phyloP scores from a whole-genome alignment of 805 yeast genomes.

The Yarrowia alimentaria region DNA sequence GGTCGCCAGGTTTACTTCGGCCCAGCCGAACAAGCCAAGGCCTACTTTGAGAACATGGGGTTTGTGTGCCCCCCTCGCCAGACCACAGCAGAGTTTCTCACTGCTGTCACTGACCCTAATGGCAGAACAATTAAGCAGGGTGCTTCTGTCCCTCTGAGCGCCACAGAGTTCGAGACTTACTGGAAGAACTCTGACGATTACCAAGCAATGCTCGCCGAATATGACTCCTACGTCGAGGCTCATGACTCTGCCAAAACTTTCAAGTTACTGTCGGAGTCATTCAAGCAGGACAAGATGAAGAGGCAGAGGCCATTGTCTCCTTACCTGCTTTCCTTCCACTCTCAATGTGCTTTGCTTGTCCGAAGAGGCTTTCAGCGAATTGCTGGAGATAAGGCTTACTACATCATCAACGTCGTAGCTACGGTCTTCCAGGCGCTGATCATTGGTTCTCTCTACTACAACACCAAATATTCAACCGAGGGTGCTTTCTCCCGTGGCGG shows the following conservation, averaged over 20 bases:
- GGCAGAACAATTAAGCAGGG: slow-evolving; percentile 59
- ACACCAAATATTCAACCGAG: slow-evolving; percentile 48
- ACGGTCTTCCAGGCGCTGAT: slow-evolving; percentile 56
- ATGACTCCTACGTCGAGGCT: slow-evolving; percentile 45
- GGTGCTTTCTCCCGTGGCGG: slow-evolving; percentile 69
- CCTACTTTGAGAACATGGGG: slow-evolving; percentile 64
- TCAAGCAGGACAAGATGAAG: slow-evolving; percentile 43
- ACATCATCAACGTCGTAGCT: slow-evolving; percentile 48
- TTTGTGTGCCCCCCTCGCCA: slow-evolving; percentile 62
- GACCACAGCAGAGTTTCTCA: slow-evolving; percentile 68
- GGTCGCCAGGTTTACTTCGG: slow-evolving; percentile 69
- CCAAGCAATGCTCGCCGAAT: slow-evolving; percentile 44
- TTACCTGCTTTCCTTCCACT: slow-evolving; percentile 46
- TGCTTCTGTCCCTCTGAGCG: slow-evolving; percentile 55
- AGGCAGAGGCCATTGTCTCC: slow-evolving; percentile 44
- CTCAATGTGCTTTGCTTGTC: slow-evolving; percentile 49
- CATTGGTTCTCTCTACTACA: slow-evolving; percentile 61
- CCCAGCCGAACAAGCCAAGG: slow-evolving; percentile 52
- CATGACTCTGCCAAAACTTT: slow-evolving; percentile 41
- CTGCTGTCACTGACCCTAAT: slow-evolving; percentile 65
- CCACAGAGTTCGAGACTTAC: slow-evolving; percentile 57
- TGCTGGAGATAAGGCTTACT: slow-evolving; percentile 55
- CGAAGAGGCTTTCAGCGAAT: slow-evolving; percentile 60
- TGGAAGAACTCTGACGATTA: slow-evolving; percentile 56
- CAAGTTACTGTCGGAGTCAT: slow-evolving; percentile 41